Evolutionary conservation across 225 moss, liverwort and hornwort genomes (phyloP).

Genomic region (Antitrichia curtipendula): DNA sequence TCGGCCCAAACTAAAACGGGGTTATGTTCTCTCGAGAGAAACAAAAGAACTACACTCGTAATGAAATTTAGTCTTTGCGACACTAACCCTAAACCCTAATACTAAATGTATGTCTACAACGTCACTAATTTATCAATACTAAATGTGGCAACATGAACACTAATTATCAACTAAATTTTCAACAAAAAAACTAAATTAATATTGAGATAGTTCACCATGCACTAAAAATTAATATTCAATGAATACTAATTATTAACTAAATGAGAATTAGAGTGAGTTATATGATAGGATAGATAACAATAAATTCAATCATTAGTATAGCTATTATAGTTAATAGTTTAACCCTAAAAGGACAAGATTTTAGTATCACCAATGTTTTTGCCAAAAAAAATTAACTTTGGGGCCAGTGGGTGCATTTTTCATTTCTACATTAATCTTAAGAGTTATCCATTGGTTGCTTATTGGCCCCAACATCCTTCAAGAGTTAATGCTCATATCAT

Average conservation of each 20-base stretch:
- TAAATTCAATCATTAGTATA: neutral
- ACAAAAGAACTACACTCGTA: neutral
- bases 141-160: neutral
- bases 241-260: neutral
- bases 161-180: neutral
- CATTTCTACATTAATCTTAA: neutral
- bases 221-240: neutral
- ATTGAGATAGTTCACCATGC: neutral
- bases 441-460: neutral
- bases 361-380: neutral
- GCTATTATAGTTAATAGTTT: neutral
- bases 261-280: neutral
- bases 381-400: neutral
- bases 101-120: neutral
- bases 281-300: neutral
- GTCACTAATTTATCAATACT: rapidly evolving
- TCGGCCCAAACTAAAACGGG: too few species aligned
- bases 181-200: neutral
- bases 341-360: rapidly evolving
- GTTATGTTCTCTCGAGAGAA: neutral
- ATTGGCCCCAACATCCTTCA: rapidly evolving
- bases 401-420: rapidly evolving
- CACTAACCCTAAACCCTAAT: neutral
- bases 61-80: neutral
- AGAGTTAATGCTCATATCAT: rapidly evolving